Percentiles rank a stretch among this genome's conserved stretches.
Conservation (phyloP, 257 asterid genomes). For the Fraxinus anomala region DNA sequence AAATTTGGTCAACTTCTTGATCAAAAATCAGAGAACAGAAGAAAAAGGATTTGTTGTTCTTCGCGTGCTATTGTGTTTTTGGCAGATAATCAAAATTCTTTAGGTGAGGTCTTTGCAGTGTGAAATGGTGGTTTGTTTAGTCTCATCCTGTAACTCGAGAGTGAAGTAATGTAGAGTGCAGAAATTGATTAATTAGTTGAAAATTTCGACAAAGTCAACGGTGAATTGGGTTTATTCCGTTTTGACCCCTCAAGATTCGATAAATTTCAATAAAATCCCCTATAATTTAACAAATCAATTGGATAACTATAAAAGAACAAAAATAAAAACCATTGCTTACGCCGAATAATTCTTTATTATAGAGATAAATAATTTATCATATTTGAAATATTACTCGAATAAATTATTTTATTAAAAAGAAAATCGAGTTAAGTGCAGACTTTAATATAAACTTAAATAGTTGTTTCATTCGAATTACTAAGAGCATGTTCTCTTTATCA, state of each 20-base stretch:
- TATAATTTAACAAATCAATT: background rate
- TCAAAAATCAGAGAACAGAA: background rate
- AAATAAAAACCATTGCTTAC: no score
- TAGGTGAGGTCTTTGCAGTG: constrained; percentile 36
- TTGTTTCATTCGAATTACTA: no score
- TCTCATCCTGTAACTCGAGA: constrained; percentile 23
- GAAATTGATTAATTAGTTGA: constrained; percentile 34
- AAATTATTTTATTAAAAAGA: no score
- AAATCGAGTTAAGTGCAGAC: no score
- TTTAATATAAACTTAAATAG: no score
- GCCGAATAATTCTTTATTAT: no score
- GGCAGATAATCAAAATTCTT: constrained; percentile 26
- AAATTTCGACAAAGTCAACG: constrained; percentile 31
- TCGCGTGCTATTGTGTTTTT: background rate
- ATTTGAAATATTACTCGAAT: no score
- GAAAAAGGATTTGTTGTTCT: background rate
- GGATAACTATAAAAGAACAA: no score
- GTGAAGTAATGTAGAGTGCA: background rate
- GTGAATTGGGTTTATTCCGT: constrained; percentile 22
- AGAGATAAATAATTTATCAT: no score
- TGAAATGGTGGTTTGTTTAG: constrained; percentile 28
- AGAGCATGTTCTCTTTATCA: no score
- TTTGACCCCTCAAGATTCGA: background rate
- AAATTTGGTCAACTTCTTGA: constrained; percentile 3
- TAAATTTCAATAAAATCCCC: background rate